phyloP scores from a whole-genome alignment of 2,329 filamentous ascomycete species.

The Alternaria sp. region DNA sequence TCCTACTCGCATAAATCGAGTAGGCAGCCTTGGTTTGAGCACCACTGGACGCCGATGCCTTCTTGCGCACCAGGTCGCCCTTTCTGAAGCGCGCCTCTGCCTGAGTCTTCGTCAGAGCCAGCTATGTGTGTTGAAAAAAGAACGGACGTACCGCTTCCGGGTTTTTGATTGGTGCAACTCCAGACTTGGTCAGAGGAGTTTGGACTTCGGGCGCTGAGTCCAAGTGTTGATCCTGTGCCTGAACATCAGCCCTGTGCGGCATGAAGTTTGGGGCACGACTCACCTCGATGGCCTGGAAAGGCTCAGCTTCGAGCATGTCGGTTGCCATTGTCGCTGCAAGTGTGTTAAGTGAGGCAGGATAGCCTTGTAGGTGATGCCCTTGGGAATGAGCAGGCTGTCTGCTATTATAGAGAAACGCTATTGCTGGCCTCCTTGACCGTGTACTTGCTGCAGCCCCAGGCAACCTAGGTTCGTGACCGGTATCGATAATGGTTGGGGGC shows the following conservation, averaged over 20 bases:
- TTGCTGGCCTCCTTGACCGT: conserved; percentile 40
- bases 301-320: conserved; percentile 29
- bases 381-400: conserved; percentile 23
- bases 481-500: conserved; percentile 11
- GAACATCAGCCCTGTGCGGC: conserved; percentile 36
- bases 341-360: conserved; percentile 14
- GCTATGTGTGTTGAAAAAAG: background rate
- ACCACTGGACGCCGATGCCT: conserved; percentile 22
- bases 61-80: conserved; percentile 40
- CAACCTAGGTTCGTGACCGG: conserved; percentile 24
- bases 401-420: conserved; percentile 31
- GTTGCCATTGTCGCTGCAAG: conserved; percentile 29
- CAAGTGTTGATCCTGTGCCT: conserved; percentile 25
- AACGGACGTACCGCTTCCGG: conserved; percentile 24
- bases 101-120: conserved; percentile 23
- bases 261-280: conserved; percentile 24
- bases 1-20: conserved; percentile 20
- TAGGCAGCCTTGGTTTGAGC: conserved; percentile 33
- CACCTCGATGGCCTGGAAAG: conserved; percentile 25
- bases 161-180: conserved; percentile 29
- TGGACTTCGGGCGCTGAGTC: conserved; percentile 19
- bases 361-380: conserved; percentile 34
- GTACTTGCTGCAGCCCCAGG: conserved; percentile 23
- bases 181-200: conserved; percentile 36
- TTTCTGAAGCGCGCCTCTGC: conserved; percentile 33